Evolutionary conservation across 176 grass and related monocot species (phyloP).

Genomic region (Bolboschoenus planiculmis): DNA sequence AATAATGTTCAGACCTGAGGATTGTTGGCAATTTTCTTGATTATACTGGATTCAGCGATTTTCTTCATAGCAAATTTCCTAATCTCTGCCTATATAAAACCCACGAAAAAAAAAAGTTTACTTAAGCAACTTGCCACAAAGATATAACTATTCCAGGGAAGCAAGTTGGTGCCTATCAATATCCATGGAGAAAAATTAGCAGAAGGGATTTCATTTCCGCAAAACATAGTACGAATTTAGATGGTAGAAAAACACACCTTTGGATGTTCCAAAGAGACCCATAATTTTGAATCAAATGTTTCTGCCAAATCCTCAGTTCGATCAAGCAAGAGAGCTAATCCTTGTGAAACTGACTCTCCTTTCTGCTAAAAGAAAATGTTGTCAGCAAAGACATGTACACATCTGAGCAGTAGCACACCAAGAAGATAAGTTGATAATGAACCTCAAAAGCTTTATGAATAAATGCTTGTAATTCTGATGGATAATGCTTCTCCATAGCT

Average conservation of each 20-base stretch:
- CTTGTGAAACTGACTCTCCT: conserved; percentile 35
- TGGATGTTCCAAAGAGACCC: conserved; percentile 90
- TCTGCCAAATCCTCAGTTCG: conserved; percentile 37
- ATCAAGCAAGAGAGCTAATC: conserved; percentile 42
- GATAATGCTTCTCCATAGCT: conserved; percentile 47
- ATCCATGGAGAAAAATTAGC: conserved; percentile 2
- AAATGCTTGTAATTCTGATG: conserved; percentile 49
- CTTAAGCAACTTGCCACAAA: neutral
- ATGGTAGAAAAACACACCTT: conserved; percentile 48
- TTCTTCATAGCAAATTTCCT: conserved; percentile 58
- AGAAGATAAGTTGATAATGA: neutral
- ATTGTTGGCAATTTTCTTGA: conserved; percentile 40
- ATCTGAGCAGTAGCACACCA: neutral
- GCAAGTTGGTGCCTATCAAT: conserved; percentile 11
- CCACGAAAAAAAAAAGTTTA: conserved; percentile 19
- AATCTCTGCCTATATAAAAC: conserved; percentile 42
- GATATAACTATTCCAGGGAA: neutral
- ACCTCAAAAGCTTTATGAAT: conserved; percentile 89
- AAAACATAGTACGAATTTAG: neutral
- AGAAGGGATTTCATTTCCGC: neutral
- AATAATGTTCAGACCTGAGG: conserved; percentile 35
- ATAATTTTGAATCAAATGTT: conserved; percentile 62
- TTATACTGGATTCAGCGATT: conserved; percentile 54
- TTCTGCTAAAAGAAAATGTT: conserved; percentile 32
- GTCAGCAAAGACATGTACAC: neutral